Evolutionary conservation across 192 early-diverging fungal species (phyloP).

Genomic region (Borealophlyctis nickersoniae): DNA sequence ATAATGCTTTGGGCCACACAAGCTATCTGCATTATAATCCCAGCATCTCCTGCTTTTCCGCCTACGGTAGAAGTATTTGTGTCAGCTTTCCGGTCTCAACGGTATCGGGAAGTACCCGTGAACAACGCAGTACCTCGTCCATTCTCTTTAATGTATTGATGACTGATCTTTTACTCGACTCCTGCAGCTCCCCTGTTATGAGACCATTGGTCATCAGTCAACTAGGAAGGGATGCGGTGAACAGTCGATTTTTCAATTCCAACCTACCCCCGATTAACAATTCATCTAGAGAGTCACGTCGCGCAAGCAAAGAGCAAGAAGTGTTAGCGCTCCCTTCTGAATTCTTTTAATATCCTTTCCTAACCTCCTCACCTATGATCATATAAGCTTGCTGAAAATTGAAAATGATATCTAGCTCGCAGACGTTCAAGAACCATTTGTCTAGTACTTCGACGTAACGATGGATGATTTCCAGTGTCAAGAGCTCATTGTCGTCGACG

Average conservation of each 20-base stretch:
- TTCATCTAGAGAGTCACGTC: slow-evolving; percentile 58
- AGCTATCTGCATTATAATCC: too few relatives aligned
- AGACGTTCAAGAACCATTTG: slow-evolving; percentile 95
- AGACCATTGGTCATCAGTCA: too few relatives aligned
- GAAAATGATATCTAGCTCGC: slow-evolving; percentile 97
- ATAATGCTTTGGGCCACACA: too few relatives aligned
- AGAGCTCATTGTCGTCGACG: slow-evolving; percentile 88
- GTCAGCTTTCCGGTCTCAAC: background rate
- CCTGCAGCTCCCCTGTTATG: slow-evolving; percentile 74
- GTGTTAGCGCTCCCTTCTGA: background rate
- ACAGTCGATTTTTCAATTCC: slow-evolving; percentile 43
- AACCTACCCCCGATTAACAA: slow-evolving; percentile 64
- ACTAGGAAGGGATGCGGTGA: too few relatives aligned
- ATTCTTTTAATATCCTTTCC: background rate
- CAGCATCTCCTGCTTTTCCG: slow-evolving; percentile 12
- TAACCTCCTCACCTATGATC: slow-evolving; percentile 38
- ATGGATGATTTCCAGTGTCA: slow-evolving; percentile 94
- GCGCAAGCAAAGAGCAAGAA: background rate
- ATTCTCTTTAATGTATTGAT: slow-evolving; percentile 53
- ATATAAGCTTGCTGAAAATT: slow-evolving; percentile 82
- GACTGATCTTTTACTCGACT: slow-evolving; percentile 78
- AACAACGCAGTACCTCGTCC: slow-evolving; percentile 50
- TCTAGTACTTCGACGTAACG: slow-evolving; percentile 97
- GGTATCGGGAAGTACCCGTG: too few relatives aligned
- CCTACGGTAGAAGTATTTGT: background rate